A percentile compares a stretch with the other conserved stretches of the same genome.
These are phyloP conservation scores for Aspergillus fumigatiaffinis DNA, from an alignment of 2,329 filamentous ascomycete genomes.

Conservation along the genomic window DNA sequence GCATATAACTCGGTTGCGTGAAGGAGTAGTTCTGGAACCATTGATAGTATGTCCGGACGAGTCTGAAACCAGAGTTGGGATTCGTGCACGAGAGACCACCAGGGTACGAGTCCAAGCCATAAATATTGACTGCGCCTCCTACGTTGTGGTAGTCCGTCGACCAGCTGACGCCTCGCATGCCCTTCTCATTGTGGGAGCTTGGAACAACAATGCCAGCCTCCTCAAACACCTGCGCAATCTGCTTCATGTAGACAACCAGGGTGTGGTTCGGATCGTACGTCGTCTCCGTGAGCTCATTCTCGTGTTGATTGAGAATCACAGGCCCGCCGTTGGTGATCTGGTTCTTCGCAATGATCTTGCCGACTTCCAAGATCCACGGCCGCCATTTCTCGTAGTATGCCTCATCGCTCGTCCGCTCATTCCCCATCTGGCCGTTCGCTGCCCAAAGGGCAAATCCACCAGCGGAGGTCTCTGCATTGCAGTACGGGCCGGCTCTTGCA, in stretches of 20 bases:
- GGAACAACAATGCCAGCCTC: conserved; percentile 49
- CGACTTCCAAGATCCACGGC: conserved; percentile 46
- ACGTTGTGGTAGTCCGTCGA: conserved; percentile 54
- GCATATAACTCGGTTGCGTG: conserved; percentile 51
- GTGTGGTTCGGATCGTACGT: conserved; percentile 43
- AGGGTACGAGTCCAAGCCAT: conserved; percentile 32
- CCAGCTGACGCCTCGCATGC: conserved; percentile 48
- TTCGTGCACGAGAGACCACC: conserved; percentile 49
- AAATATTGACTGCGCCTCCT: conserved; percentile 50
- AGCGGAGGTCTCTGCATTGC: conserved; percentile 50
- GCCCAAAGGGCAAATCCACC: conserved; percentile 47
- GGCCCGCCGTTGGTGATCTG: conserved; percentile 50
- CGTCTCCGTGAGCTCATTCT: conserved; percentile 52
- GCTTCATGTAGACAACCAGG: conserved; percentile 51
- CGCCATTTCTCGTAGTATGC: conserved; percentile 46
- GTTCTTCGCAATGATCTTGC: conserved; percentile 47
- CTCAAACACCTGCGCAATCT: conserved; percentile 45
- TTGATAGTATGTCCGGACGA: conserved; percentile 53
- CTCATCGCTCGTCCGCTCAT: conserved; percentile 41
- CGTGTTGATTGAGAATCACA: conserved; percentile 51
- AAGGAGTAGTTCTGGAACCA: conserved; percentile 56
- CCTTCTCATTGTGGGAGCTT: conserved; percentile 50
- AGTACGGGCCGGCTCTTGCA: conserved; percentile 50
- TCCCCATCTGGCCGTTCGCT: conserved; percentile 45
- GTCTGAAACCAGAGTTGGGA: conserved; percentile 45